These are phyloP conservation scores for Rhynchospora tenuis DNA, from an alignment of 176 grass and related monocot species.

Conservation along the genomic window DNA sequence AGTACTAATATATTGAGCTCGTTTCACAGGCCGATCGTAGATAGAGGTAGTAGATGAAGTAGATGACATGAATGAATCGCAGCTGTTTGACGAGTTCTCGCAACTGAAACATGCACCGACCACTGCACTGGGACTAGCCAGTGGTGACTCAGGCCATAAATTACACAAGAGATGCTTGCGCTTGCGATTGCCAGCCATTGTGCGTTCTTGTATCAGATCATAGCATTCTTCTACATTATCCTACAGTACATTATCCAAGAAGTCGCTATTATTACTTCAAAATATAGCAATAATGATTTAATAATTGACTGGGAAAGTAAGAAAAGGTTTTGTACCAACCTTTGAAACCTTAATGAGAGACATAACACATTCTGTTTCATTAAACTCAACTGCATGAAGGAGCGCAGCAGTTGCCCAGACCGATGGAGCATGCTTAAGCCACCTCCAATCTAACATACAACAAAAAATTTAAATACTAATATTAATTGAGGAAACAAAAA, in stretches of 20 bases:
- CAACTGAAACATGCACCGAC: conserved; percentile 61
- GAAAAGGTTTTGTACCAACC: conserved; percentile 4
- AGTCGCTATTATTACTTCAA: neutral
- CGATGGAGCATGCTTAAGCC: conserved; percentile 61
- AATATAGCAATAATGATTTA: neutral
- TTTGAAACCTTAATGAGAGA: conserved; percentile 32
- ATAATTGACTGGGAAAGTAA: neutral
- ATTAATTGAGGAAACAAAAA: neutral
- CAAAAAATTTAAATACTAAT: neutral
- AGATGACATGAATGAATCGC: conserved; percentile 25
- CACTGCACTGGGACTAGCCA: conserved; percentile 53
- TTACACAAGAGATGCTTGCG: conserved; percentile 28
- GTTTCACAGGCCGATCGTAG: conserved; percentile 25
- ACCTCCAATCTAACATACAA: conserved; percentile 58
- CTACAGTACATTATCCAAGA: conserved; percentile 24
- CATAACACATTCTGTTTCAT: conserved; percentile 9
- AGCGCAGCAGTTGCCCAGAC: conserved; percentile 68
- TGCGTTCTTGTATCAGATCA: conserved; percentile 38
- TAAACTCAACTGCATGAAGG: conserved; percentile 24
- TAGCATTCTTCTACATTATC: conserved; percentile 49
- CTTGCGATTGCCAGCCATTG: conserved; percentile 25
- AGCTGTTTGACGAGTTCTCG: conserved; percentile 44
- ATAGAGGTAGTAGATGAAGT: conserved; percentile 31
- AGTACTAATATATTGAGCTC: conserved; percentile 16
- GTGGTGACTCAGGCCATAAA: conserved; percentile 26